Percentiles rank a stretch among this genome's conserved stretches.
phyloP scores from a whole-genome alignment of 306 rosid genomes.

The Betula pendula region DNA sequence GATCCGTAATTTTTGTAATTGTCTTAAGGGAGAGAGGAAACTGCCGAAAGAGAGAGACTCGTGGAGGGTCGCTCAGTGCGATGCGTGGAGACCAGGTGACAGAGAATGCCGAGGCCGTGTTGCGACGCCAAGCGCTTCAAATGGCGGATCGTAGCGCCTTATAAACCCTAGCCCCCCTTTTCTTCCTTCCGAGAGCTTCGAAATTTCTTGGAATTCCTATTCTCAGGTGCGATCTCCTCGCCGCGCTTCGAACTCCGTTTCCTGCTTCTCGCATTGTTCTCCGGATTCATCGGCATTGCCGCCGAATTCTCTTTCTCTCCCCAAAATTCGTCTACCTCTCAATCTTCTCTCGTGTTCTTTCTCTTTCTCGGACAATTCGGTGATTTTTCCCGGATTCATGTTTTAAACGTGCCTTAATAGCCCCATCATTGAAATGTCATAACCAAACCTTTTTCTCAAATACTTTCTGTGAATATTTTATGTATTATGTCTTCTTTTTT shows the following conservation, averaged over 20 bases:
- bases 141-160: slow-evolving; percentile 29
- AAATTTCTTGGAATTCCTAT: neutral
- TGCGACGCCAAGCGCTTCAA: slow-evolving; percentile 1
- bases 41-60: slow-evolving; percentile 14
- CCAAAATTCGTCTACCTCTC: neutral
- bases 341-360: neutral
- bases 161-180: neutral
- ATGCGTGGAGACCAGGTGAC: slow-evolving; percentile 42
- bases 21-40: neutral
- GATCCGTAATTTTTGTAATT: slow-evolving; percentile 9
- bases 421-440: neutral
- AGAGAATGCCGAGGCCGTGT: slow-evolving; percentile 20
- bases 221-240: slow-evolving; percentile 19
- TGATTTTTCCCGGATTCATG: neutral
- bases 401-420: neutral
- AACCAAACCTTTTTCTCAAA: neutral
- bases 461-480: neutral
- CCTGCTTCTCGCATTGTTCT: neutral
- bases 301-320: neutral
- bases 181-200: no score
- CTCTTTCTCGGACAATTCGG: neutral
- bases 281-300: slow-evolving; percentile 24
- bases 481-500: neutral
- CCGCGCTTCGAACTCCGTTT: neutral
- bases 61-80: slow-evolving; percentile 41